phyloP scores from a whole-genome alignment of 257 asterid genomes.

The Nicotiana undulata region DNA sequence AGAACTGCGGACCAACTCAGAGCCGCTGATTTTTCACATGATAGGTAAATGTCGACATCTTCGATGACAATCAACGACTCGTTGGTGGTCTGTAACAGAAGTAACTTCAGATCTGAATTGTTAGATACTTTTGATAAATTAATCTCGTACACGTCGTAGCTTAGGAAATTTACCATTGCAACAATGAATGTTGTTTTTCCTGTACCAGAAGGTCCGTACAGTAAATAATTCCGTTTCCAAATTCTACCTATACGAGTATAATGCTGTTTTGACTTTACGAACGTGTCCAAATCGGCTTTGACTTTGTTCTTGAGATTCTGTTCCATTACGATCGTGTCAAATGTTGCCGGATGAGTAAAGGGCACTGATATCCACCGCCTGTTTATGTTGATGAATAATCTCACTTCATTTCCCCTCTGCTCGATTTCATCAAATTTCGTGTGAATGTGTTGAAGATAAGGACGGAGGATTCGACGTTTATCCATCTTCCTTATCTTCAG shows the following conservation, averaged over 20 bases:
- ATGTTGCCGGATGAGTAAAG: slow-evolving; percentile 79
- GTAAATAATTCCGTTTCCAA: slow-evolving; percentile 80
- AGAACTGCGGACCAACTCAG: slow-evolving; percentile 56
- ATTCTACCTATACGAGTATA: slow-evolving; percentile 76
- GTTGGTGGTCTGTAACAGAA: slow-evolving; percentile 60
- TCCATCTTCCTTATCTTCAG: slow-evolving; percentile 62
- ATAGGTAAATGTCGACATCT: slow-evolving; percentile 64
- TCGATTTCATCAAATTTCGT: slow-evolving; percentile 62
- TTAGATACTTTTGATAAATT: slow-evolving; percentile 45
- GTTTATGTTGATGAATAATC: slow-evolving; percentile 48
- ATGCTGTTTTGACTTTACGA: slow-evolving; percentile 67
- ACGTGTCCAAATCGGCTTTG: slow-evolving; percentile 63
- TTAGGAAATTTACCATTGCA: slow-evolving; percentile 62
- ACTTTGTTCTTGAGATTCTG: slow-evolving; percentile 66
- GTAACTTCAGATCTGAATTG: slow-evolving; percentile 60
- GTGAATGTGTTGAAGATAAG: slow-evolving; percentile 67
- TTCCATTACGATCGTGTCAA: slow-evolving; percentile 81
- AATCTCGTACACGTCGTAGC: slow-evolving; percentile 71
- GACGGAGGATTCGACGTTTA: slow-evolving; percentile 57
- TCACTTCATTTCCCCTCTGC: slow-evolving; percentile 55
- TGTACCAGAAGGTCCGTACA: slow-evolving; percentile 77
- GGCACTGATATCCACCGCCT: slow-evolving; percentile 72
- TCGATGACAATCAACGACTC: slow-evolving; percentile 67
- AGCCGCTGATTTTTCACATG: slow-evolving; percentile 34
- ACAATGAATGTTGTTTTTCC: slow-evolving; percentile 79